phyloP scores from a whole-genome alignment of 371 early-diverging fungal species.

The Mucor racemosus region DNA sequence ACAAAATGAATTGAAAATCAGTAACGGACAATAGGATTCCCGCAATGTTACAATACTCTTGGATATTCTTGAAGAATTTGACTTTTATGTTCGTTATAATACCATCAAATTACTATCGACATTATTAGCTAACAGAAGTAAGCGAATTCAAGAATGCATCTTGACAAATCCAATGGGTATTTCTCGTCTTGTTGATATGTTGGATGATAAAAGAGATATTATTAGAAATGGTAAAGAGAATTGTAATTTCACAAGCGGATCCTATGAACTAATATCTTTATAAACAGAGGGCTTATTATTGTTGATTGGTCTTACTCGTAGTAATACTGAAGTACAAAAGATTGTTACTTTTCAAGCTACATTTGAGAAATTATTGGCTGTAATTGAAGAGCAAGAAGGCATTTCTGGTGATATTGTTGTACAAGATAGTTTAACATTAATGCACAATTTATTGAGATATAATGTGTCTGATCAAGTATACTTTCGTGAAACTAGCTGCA shows the following conservation, averaged over 20 bases:
- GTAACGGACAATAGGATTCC: conserved; percentile 57
- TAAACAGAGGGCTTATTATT: conserved; percentile 86
- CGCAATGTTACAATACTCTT: conserved; percentile 78
- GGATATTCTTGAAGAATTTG: conserved; percentile 86
- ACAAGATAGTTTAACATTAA: conserved; percentile 92
- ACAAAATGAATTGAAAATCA: not conserved
- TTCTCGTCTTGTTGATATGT: conserved; percentile 88
- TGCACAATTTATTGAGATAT: conserved; percentile 88
- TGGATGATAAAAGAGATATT: conserved; percentile 92
- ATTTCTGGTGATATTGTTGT: conserved; percentile 94
- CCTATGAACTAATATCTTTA: not conserved
- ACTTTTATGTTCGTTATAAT: conserved; percentile 92
- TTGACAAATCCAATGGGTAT: conserved; percentile 91
- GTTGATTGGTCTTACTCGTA: conserved; percentile 85
- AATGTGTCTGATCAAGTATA: conserved; percentile 96
- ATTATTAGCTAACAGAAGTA: conserved; percentile 67
- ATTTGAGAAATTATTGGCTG: conserved; percentile 87
- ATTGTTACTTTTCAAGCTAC: conserved; percentile 97
- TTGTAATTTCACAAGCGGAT: not conserved
- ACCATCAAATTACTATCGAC: conserved; percentile 84
- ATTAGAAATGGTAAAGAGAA: conserved; percentile 84
- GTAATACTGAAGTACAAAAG: conserved; percentile 96
- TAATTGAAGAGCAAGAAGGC: conserved; percentile 92
- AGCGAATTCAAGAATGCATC: conserved; percentile 82
- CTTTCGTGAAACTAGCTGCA: conserved; percentile 94